Percentiles rank a stretch among this genome's conserved stretches.
Conservation (phyloP, 2,329 filamentous ascomycete species). For the Dendryphion nanum region DNA sequence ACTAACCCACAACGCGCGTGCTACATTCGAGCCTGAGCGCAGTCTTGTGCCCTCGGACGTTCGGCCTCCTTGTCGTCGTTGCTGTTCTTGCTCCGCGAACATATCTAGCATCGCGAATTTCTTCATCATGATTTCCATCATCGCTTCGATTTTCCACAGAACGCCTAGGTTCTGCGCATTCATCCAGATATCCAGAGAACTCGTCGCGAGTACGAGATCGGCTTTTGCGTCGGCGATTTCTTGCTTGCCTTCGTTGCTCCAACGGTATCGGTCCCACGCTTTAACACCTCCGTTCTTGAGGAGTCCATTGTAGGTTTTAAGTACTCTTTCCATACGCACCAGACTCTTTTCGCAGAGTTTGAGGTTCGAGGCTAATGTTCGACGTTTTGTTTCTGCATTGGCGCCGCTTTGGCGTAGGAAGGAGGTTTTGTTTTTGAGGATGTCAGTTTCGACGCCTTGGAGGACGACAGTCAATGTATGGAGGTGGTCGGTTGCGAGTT, state of each 20-base stretch:
- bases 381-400: neutral
- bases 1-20: neutral
- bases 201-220: neutral
- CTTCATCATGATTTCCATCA: neutral
- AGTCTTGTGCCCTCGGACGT: neutral
- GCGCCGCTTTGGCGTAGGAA: neutral
- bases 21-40: neutral
- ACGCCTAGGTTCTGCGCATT: neutral
- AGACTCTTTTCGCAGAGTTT: neutral
- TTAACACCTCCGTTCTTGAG: neutral
- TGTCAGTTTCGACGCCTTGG: constrained; percentile 8
- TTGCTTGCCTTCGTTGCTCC: neutral
- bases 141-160: neutral
- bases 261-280: neutral
- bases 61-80: neutral
- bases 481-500: constrained; percentile 12
- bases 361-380: neutral
- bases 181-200: neutral
- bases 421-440: neutral
- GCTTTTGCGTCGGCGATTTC: neutral
- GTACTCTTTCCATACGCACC: neutral
- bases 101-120: neutral
- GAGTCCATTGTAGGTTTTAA: neutral
- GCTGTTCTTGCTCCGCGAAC: neutral
- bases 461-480: constrained; percentile 15